Conservation (phyloP, 805 yeast genomes). For the Starmerella bombi region DNA sequence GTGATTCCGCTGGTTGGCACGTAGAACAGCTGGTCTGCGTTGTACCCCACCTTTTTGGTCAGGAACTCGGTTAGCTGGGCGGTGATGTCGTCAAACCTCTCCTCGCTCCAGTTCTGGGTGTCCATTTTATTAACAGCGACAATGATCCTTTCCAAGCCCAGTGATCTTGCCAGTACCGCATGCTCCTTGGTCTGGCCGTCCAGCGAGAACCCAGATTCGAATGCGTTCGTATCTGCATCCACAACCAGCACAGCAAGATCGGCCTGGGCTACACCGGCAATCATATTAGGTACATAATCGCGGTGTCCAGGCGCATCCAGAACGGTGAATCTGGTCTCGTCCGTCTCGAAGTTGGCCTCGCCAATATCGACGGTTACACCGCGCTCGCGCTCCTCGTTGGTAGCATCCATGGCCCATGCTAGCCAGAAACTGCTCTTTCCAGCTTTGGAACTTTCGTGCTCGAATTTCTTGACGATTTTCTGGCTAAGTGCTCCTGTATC, state of each 20-base stretch:
- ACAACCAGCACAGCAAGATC: constrained; percentile 62
- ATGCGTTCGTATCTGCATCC: constrained; percentile 52
- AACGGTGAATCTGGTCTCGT: constrained; percentile 44
- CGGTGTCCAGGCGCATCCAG: constrained; percentile 79
- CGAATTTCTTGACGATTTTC: constrained; percentile 46
- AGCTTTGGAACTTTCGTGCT: constrained; percentile 47
- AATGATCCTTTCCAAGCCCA: constrained; percentile 50
- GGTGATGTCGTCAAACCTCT: constrained; percentile 40
- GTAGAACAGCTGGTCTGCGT: constrained; percentile 31
- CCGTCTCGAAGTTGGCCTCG: constrained; percentile 51
- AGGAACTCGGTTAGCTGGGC: constrained; percentile 40
- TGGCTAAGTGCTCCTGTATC: constrained; percentile 57
- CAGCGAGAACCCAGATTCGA: constrained; percentile 52
- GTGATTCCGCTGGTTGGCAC: constrained; percentile 58
- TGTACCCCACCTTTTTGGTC: constrained; percentile 40
- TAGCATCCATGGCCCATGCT: constrained; percentile 80
- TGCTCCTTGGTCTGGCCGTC: constrained; percentile 75
- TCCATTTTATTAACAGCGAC: constrained; percentile 65
- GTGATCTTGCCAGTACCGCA: constrained; percentile 48
- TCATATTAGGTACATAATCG: constrained; percentile 77
- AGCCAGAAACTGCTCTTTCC: constrained; percentile 73
- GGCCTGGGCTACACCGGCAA: constrained; percentile 69
- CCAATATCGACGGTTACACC: constrained; percentile 75
- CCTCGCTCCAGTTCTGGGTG: constrained; percentile 42
- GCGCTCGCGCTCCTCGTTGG: constrained; percentile 55